phyloP scores from a whole-genome alignment of 176 grass and related monocot genomes.

The Bromus sterilis region DNA sequence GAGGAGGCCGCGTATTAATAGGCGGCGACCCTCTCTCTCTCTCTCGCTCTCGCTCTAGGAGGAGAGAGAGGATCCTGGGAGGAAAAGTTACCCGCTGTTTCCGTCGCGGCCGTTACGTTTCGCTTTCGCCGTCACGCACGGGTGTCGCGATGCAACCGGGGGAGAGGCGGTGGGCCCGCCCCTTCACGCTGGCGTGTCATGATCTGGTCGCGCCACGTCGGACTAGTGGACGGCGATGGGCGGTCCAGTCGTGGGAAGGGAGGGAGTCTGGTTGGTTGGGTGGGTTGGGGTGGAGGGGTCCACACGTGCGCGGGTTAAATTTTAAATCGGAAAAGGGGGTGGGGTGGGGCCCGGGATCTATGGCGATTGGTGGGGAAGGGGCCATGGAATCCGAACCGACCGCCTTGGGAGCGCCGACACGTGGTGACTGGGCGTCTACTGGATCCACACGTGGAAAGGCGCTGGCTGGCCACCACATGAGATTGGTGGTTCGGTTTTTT shows the following conservation, averaged over 20 bases:
- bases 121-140: slow-evolving; percentile 9
- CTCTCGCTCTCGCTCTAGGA: background rate
- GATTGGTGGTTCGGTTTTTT: background rate
- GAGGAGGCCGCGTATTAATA: slow-evolving; percentile 46
- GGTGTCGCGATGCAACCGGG: background rate
- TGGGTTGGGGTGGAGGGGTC: background rate
- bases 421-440: background rate
- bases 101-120: slow-evolving; percentile 14
- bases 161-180: background rate
- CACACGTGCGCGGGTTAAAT: background rate
- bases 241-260: background rate
- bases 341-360: slow-evolving; percentile 17
- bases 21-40: background rate
- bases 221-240: background rate
- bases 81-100: slow-evolving; percentile 24
- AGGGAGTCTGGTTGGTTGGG: no score
- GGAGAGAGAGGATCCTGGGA: background rate
- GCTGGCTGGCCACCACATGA: background rate
- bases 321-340: background rate
- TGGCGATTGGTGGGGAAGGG: background rate
- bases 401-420: background rate
- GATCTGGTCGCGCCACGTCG: background rate
- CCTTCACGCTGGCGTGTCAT: background rate
- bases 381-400: background rate
- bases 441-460: background rate